Conservation (phyloP, 371 early-diverging fungal species). For the Aphelidium insulamus region DNA sequence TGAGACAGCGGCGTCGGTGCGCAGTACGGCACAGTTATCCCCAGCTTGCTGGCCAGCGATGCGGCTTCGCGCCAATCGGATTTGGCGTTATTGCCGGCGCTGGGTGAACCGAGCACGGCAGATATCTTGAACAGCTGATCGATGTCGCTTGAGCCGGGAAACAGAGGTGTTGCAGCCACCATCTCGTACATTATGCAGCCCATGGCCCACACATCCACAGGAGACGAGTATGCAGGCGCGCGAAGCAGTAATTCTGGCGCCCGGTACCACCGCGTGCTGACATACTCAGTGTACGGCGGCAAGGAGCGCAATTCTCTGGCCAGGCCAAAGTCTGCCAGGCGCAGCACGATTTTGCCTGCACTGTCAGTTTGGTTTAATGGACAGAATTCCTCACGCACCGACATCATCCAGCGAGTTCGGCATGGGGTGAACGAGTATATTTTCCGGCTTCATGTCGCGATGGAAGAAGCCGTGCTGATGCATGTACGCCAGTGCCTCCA, state of each 20-base stretch:
- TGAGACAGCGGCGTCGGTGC: no score
- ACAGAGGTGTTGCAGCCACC: constrained; percentile 54
- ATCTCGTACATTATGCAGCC: constrained; percentile 85
- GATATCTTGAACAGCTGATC: constrained; percentile 63
- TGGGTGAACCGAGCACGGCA: constrained; percentile 31
- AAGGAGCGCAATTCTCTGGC: constrained; percentile 59
- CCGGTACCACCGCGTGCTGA: constrained; percentile 93
- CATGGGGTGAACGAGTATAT: constrained; percentile 25
- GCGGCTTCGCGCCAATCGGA: no score
- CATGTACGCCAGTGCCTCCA: constrained; percentile 62
- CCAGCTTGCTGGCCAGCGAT: no score
- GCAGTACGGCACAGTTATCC: no score
- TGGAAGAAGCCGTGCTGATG: constrained; percentile 78
- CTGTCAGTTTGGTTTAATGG: not conserved
- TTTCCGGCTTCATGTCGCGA: constrained; percentile 84
- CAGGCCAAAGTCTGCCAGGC: constrained; percentile 69
- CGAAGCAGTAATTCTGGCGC: constrained; percentile 90
- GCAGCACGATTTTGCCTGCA: not conserved
- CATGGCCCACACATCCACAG: constrained; percentile 96
- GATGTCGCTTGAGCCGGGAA: constrained; percentile 77
- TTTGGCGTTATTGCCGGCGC: no score
- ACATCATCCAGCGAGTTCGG: constrained; percentile 4
- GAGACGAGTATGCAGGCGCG: constrained; percentile 57
- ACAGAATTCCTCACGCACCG: not conserved
- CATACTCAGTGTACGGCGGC: constrained; percentile 73